Percentiles rank a stretch among this genome's conserved stretches.
Evolutionary conservation across 2,329 filamentous ascomycete species (phyloP).

Genomic region (Claviceps capensis): DNA sequence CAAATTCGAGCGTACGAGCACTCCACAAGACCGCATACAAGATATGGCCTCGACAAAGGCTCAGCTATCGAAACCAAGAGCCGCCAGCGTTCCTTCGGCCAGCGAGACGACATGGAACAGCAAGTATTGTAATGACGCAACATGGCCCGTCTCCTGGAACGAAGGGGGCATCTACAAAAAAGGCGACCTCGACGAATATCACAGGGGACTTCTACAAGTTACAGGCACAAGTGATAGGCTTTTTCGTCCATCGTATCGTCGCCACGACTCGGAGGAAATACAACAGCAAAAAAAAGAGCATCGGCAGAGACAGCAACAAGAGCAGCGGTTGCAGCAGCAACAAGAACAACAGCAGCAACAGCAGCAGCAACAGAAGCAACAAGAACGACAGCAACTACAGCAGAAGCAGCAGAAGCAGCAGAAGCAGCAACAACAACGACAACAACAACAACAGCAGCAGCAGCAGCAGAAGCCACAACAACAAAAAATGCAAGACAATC

Average conservation of each 20-base stretch:
- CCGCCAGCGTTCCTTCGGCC: not conserved
- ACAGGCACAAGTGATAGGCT: not conserved
- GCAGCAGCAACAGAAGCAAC: not conserved
- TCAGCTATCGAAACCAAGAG: not conserved
- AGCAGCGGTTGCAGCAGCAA: not conserved
- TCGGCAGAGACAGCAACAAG: not conserved
- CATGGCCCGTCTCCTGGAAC: no score
- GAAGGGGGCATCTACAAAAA: not conserved
- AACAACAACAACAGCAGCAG: not conserved
- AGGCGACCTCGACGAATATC: constrained; percentile 1
- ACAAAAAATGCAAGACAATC: not conserved
- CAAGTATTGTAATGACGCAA: not conserved
- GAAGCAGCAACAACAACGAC: not conserved
- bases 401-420: not conserved
- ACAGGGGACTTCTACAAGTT: constrained; percentile 1
- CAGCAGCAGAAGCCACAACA: not conserved
- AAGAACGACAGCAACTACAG: not conserved
- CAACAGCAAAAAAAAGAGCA: not conserved
- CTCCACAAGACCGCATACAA: not conserved
- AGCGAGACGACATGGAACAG: no score
- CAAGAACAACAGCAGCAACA: not conserved
- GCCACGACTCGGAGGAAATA: not conserved
- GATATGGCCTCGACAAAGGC: not conserved
- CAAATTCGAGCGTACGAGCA: not conserved
- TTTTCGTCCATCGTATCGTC: constrained; percentile 1